Percentiles rank a stretch among this genome's conserved stretches.
phyloP scores from a whole-genome alignment of 352 stramenopile genomes.

The Globisporangium cylindrosporum region DNA sequence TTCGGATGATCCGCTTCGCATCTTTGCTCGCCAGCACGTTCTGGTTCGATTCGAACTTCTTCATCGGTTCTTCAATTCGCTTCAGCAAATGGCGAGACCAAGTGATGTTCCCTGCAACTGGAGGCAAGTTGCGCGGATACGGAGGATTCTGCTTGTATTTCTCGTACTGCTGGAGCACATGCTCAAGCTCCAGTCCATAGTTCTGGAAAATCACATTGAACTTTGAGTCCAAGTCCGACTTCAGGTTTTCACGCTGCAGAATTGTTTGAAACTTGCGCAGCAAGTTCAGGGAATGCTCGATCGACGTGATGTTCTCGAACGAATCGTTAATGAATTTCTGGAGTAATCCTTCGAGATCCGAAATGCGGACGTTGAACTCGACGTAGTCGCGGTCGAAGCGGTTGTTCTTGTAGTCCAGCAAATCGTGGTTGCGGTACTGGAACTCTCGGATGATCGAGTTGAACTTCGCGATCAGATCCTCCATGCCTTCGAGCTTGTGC shows the following conservation, averaged over 20 bases:
- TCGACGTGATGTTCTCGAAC: slow-evolving; percentile 98
- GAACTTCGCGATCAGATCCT: slow-evolving; percentile 92
- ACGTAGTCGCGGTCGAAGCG: slow-evolving; percentile 97
- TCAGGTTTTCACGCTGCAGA: slow-evolving; percentile 97
- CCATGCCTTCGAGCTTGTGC: slow-evolving; percentile 92
- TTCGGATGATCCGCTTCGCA: slow-evolving; percentile 97
- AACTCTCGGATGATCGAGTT: slow-evolving; percentile 97
- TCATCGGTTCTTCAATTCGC: slow-evolving; percentile 99
- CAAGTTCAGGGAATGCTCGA: slow-evolving; percentile 96
- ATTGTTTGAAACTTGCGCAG: slow-evolving; percentile 98
- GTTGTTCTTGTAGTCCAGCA: slow-evolving; percentile 99
- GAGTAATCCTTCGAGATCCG: slow-evolving; percentile 94
- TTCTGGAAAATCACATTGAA: slow-evolving; percentile 99
- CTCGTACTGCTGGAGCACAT: slow-evolving; percentile 98
- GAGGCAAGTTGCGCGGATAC: slow-evolving; percentile 95
- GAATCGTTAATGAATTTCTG: slow-evolving; percentile 99
- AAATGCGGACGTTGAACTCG: slow-evolving; percentile 95
- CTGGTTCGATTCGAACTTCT: slow-evolving; percentile 98
- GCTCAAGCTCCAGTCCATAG: slow-evolving; percentile 97
- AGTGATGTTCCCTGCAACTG: slow-evolving; percentile 97
- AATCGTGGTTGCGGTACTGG: slow-evolving; percentile 94
- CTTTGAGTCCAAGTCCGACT: slow-evolving; percentile 97
- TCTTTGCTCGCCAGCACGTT: slow-evolving; percentile 97
- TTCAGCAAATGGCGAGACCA: slow-evolving; percentile 98
- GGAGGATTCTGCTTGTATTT: slow-evolving; percentile 98